Base-by-base conservation (phyloP, 768 basidiomycete genomes). In the Suillus clintonianus region DNA sequence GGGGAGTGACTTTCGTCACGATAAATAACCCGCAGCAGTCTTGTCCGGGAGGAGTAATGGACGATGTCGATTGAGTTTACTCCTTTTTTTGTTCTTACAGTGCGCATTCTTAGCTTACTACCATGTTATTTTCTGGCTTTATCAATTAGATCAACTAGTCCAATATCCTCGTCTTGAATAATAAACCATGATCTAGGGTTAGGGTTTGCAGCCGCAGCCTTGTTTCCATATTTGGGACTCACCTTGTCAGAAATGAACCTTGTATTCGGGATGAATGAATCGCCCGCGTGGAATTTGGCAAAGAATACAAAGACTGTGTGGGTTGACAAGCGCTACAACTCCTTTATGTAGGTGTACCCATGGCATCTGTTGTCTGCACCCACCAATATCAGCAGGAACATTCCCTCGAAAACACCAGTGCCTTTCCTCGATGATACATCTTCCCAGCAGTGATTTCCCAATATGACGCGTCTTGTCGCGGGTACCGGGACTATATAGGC, bases 51-150 rank as follows among this genome's bases (percentile, higher is more conserved):
- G 67, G 68, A 8, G 73, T 73, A 2, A 72, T 78, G 61, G 72
- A 77, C 24, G 75, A 76, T 48, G 76, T 75, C 11, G 78, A 78
- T 62, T 80, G 69, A 70, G 22, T 32, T 22, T 15, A 5, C 2
- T 27, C 11, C n/a, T 24, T 13, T 34, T 14, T 24, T 27, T n/a
- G 14, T n/a, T 30, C 37, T 48, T 69, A 61, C 48, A 27, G 32
- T 67, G 58, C 66, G 43, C 54, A 59, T 47, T 3, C 42, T 45
- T 68, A 55, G 13, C 63, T n/a, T 67, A 70, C 64, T 68, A 72
- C 48, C 60, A 57, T 34, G 51, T 24, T 47, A 61, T 62, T 62
- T 36, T 45, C 17, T 36, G 24, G 27, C 39, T 41, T 14, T 14
- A 36, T 47, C 11, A 10, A 37, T 47, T 22, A 30, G 50, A 51